A percentile compares a stretch with the other conserved stretches of the same genome.
Conservation (phyloP, 192 early-diverging fungal genomes). For the Coemansia aciculifera region DNA sequence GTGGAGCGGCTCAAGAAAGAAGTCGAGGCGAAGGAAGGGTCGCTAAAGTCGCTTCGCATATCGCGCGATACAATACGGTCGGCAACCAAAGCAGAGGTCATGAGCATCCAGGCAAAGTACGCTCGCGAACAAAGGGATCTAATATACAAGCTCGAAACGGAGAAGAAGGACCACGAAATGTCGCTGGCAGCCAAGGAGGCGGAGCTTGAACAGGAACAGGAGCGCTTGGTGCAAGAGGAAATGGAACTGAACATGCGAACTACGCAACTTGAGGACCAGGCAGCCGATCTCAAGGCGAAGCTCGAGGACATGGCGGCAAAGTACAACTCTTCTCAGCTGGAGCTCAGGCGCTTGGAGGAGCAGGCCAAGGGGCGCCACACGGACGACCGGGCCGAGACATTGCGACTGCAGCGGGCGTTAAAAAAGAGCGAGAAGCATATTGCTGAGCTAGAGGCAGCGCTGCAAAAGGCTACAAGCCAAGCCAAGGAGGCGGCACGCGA, state of each 20-base stretch:
- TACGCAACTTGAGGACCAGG: slow-evolving; percentile 51
- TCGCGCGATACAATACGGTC: slow-evolving; percentile 50
- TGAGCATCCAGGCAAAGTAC: slow-evolving; percentile 50
- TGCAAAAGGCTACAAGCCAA: slow-evolving; percentile 25
- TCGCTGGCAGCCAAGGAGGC: slow-evolving; percentile 40
- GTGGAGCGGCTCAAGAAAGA: slow-evolving; percentile 48
- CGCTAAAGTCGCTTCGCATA: slow-evolving; percentile 52
- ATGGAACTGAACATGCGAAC: slow-evolving; percentile 47
- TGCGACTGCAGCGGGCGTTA: slow-evolving; percentile 21
- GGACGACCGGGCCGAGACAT: slow-evolving; percentile 28
- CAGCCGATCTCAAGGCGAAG: slow-evolving; percentile 37
- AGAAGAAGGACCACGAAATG: slow-evolving; percentile 34
- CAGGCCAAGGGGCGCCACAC: slow-evolving; percentile 26
- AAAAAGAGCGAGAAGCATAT: slow-evolving; percentile 38
- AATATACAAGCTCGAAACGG: slow-evolving; percentile 33
- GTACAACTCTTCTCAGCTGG: slow-evolving; percentile 16
- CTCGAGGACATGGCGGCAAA: slow-evolving; percentile 18
- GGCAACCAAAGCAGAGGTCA: slow-evolving; percentile 49
- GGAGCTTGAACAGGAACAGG: slow-evolving; percentile 51
- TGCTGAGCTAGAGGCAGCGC: slow-evolving; percentile 26
- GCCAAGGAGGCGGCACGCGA: slow-evolving; percentile 25
- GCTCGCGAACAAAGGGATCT: slow-evolving; percentile 44
- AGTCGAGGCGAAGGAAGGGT: slow-evolving; percentile 45
- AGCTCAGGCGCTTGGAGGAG: slow-evolving; percentile 32
- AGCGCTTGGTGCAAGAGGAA: slow-evolving; percentile 50